phyloP scores from a whole-genome alignment of 768 basidiomycete genomes.

The Exsudoporus frostii region DNA sequence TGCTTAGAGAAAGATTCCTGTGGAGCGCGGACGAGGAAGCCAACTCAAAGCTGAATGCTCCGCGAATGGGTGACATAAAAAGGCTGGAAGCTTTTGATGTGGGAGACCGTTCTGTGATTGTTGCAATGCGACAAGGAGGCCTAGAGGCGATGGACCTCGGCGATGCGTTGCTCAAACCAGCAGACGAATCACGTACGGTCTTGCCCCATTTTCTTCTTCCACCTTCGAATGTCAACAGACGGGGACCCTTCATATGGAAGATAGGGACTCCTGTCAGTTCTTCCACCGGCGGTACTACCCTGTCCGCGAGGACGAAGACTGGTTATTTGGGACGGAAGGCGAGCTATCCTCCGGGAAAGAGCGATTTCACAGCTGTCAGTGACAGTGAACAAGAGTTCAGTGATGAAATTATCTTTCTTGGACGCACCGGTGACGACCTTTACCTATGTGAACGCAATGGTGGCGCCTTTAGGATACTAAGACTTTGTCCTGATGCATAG shows the following conservation, averaged over 20 bases:
- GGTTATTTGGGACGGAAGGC: slow-evolving; percentile 47
- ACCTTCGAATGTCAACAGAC: slow-evolving; percentile 58
- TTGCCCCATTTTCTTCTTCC: slow-evolving; percentile 72
- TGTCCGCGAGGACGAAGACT: slow-evolving; percentile 40
- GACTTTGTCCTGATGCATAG: slow-evolving; percentile 48
- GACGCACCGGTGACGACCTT: slow-evolving; percentile 70
- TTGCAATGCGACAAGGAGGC: slow-evolving; percentile 85
- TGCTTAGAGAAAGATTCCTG: slow-evolving; percentile 73
- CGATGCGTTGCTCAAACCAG: slow-evolving; percentile 77
- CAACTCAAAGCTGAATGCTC: slow-evolving; percentile 32
- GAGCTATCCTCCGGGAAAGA: slow-evolving; percentile 44
- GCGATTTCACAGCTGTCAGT: slow-evolving; percentile 45
- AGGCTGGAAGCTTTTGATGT: slow-evolving; percentile 82
- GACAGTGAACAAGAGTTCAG: slow-evolving; percentile 52
- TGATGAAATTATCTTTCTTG: slow-evolving; percentile 79
- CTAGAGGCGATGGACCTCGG: slow-evolving; percentile 77
- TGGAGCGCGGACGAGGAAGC: slow-evolving; percentile 70
- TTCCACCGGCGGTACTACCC: slow-evolving; percentile 37
- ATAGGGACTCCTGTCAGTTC: slow-evolving; percentile 68
- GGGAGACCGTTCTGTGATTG: slow-evolving; percentile 68
- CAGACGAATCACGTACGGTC: slow-evolving; percentile 69
- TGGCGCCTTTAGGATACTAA: slow-evolving; percentile 72
- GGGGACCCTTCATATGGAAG: slow-evolving; percentile 78
- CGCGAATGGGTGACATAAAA: slow-evolving; percentile 78
- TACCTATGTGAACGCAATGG: slow-evolving; percentile 79